Conservation (phyloP, 352 stramenopile genomes). For the Globisporangium paroecandrum region DNA sequence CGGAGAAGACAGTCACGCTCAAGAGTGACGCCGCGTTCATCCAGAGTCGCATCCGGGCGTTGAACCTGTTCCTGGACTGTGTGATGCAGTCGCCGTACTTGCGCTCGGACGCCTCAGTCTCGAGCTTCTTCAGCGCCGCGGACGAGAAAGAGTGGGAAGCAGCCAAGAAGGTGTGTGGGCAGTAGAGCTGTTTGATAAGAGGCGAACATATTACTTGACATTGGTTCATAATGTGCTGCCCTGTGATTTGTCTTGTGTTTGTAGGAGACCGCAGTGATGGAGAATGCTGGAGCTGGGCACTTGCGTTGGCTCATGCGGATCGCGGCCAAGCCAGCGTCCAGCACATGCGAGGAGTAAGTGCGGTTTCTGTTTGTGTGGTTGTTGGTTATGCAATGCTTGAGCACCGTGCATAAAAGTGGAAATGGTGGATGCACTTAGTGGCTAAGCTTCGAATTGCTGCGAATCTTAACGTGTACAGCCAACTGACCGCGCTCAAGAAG, state of each 20-base stretch:
- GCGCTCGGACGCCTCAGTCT: conserved; percentile 48
- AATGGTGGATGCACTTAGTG: neutral
- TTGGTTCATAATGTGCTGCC: conserved; percentile 7
- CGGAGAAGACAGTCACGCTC: conserved; percentile 57
- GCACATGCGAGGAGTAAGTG: conserved; percentile 36
- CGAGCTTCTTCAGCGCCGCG: conserved; percentile 37
- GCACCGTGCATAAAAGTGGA: neutral
- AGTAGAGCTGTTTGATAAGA: conserved; percentile 9
- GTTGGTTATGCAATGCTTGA: neutral
- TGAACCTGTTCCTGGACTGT: conserved; percentile 55
- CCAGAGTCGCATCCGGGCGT: conserved; percentile 51
- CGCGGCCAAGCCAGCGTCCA: conserved; percentile 29
- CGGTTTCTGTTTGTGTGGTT: neutral
- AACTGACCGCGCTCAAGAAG: conserved; percentile 47
- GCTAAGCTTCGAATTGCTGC: neutral
- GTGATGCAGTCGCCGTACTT: conserved; percentile 60
- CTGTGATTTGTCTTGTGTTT: neutral
- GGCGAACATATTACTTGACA: neutral
- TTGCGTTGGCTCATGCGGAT: conserved; percentile 69
- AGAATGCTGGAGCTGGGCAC: conserved; percentile 58
- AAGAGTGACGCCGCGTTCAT: conserved; percentile 53
- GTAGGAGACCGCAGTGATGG: conserved; percentile 35
- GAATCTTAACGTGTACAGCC: conserved; percentile 19
- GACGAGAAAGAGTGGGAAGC: conserved; percentile 59
- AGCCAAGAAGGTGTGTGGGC: conserved; percentile 35